These are phyloP conservation scores for Thraustochytrium sp. DNA, from an alignment of 352 stramenopile genomes.

Conservation along the genomic window DNA sequence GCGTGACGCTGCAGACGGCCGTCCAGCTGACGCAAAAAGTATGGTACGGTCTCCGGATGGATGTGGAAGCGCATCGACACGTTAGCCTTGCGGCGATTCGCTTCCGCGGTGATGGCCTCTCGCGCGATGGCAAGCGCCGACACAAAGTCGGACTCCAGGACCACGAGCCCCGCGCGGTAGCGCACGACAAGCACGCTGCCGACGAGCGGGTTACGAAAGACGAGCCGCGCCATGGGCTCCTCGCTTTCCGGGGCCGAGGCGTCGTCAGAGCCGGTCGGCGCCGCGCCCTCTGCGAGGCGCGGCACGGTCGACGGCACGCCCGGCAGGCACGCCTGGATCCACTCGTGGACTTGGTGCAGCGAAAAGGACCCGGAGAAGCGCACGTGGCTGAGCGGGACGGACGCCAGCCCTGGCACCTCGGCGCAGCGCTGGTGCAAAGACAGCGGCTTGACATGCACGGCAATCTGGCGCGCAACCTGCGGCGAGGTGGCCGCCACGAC, in stretches of 20 bases:
- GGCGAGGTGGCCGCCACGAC: conserved; percentile 63
- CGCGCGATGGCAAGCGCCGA: conserved; percentile 74
- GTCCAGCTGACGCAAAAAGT: conserved; percentile 63
- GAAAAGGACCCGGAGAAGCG: conserved; percentile 59
- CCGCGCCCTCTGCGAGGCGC: conserved; percentile 56
- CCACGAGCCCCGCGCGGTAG: conserved; percentile 64
- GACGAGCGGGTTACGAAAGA: conserved; percentile 69
- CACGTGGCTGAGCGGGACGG: conserved; percentile 11
- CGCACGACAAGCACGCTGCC: conserved; percentile 65
- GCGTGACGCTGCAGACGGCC: conserved; percentile 65
- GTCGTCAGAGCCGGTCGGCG: background rate
- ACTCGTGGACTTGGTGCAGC: conserved; percentile 74
- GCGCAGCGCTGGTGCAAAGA: conserved; percentile 57
- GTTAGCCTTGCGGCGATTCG: conserved; percentile 55
- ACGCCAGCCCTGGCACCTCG: background rate
- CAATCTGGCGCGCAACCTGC: conserved; percentile 63
- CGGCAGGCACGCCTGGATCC: conserved; percentile 67
- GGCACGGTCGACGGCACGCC: conserved; percentile 67
- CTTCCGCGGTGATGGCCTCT: conserved; percentile 72
- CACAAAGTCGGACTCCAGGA: conserved; percentile 67
- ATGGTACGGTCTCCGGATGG: conserved; percentile 66
- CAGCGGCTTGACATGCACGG: conserved; percentile 69
- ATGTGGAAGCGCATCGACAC: conserved; percentile 66
- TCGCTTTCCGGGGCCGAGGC: background rate
- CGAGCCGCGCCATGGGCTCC: conserved; percentile 47